Percentiles rank a stretch among this genome's conserved stretches.
These are phyloP conservation scores for Marasmius tenuissimus DNA, from an alignment of 1,284 basidiomycete species.

Conservation along the genomic window DNA sequence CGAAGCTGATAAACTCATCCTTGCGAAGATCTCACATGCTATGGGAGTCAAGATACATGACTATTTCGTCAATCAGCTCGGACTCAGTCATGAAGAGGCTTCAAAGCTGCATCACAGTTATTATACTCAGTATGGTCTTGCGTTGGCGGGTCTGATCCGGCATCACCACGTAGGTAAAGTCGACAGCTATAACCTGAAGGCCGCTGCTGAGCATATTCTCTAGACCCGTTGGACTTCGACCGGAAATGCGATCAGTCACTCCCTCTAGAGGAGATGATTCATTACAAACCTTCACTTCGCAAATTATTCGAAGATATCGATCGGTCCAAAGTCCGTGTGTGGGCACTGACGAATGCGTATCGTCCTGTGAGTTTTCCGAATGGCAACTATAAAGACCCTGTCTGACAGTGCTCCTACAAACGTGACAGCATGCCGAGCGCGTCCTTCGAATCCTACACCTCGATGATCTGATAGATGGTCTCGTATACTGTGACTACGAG, in stretches of 20 bases:
- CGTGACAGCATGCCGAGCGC: conserved; percentile 75
- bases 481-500: conserved; percentile 83
- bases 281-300: conserved; percentile 61
- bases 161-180: conserved; percentile 77
- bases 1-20: not conserved
- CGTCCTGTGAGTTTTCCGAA: conserved; percentile 52
- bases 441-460: conserved; percentile 77
- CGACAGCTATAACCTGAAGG: conserved; percentile 4
- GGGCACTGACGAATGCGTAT: conserved; percentile 84
- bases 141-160: conserved; percentile 78
- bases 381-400: not conserved
- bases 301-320: conserved; percentile 80
- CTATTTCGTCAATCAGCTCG: conserved; percentile 70
- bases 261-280: conserved; percentile 80
- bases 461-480: conserved; percentile 74
- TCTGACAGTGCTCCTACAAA: not conserved
- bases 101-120: conserved; percentile 73
- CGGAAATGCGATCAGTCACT: conserved; percentile 81
- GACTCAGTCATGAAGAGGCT: conserved; percentile 69
- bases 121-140: conserved; percentile 81
- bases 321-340: conserved; percentile 73
- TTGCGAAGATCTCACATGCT: conserved; percentile 65
- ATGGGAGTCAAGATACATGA: conserved; percentile 82
- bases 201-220: not conserved
- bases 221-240: conserved; percentile 88